Conservation (phyloP, 2,329 filamentous ascomycete species). For the Trichoderma semiorbis region DNA sequence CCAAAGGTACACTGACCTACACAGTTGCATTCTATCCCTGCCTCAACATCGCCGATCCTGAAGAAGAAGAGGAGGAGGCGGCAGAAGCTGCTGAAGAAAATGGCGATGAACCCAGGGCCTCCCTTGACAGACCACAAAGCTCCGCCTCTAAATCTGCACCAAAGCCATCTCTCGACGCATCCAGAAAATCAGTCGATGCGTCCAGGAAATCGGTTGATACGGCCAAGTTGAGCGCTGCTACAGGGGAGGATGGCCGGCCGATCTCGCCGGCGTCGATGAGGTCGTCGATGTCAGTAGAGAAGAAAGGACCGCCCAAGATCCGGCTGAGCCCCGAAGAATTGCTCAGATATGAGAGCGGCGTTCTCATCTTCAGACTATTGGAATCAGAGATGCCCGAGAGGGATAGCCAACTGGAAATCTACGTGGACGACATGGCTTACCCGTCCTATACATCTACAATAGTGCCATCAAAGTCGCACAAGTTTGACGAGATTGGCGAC, state of each 20-base stretch:
- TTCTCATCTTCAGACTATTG: slow-evolving; percentile 91
- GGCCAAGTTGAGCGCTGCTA: slow-evolving; percentile 32
- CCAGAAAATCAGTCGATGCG: slow-evolving; percentile 4
- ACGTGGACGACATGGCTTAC: slow-evolving; percentile 94
- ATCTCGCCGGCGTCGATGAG: slow-evolving; percentile 38
- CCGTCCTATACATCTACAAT: slow-evolving; percentile 81
- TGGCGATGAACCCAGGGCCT: slow-evolving; percentile 3
- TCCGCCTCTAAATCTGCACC: slow-evolving; percentile 12
- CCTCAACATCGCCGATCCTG: slow-evolving; percentile 82
- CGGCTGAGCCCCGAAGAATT: slow-evolving; percentile 77
- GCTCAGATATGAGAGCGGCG: slow-evolving; percentile 79
- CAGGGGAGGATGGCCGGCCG: slow-evolving; percentile 26
- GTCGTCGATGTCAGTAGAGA: slow-evolving; percentile 41
- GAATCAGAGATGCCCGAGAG: slow-evolving; percentile 79
- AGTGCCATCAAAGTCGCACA: slow-evolving; percentile 64
- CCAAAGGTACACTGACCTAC: slow-evolving; percentile 79
- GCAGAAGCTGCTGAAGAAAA: slow-evolving; percentile 22
- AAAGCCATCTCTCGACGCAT: slow-evolving; percentile 7
- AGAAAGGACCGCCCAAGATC: slow-evolving; percentile 67
- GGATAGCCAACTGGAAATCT: slow-evolving; percentile 76
- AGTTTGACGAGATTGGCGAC: slow-evolving; percentile 90
- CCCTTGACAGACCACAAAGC: slow-evolving; percentile 16
- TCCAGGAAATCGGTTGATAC: slow-evolving; percentile 6
- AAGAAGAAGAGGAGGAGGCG: slow-evolving; percentile 67
- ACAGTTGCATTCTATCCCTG: slow-evolving; percentile 88